Conservation (phyloP, 495 filamentous ascomycete species). For the Viridothelium virens region DNA sequence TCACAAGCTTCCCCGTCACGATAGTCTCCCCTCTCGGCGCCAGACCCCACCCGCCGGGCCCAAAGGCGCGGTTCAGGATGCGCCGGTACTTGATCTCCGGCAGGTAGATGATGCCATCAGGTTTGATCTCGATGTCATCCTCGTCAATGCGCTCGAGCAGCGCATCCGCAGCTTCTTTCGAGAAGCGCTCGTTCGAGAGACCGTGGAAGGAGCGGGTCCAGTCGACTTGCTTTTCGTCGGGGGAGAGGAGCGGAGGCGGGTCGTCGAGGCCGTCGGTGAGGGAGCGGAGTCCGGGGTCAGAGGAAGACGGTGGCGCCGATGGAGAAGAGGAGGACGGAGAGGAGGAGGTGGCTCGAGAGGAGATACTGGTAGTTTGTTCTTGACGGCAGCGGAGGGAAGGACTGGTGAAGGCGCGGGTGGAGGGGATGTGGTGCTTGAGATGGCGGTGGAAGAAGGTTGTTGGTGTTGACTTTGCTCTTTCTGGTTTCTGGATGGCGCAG, state of each 20-base stretch:
- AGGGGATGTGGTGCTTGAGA: not conserved
- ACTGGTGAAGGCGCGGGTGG: slow-evolving; percentile 5
- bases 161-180: slow-evolving; percentile 62
- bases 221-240: slow-evolving; percentile 55
- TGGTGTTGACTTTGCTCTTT: not conserved
- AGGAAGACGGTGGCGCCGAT: slow-evolving; percentile 10
- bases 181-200: slow-evolving; percentile 66
- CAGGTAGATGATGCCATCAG: slow-evolving; percentile 90
- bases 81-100: slow-evolving; percentile 98
- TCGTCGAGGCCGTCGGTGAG: slow-evolving; percentile 51
- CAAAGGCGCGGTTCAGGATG: slow-evolving; percentile 86
- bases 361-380: not conserved
- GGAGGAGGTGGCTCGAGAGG: not conserved
- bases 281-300: slow-evolving; percentile 25
- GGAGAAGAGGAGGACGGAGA: slow-evolving; percentile 1
- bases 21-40: slow-evolving; percentile 86
- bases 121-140: slow-evolving; percentile 89
- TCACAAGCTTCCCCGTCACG: slow-evolving; percentile 79
- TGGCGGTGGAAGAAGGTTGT: slow-evolving; percentile 4
- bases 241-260: slow-evolving; percentile 42
- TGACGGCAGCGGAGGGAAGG: not conserved
- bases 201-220: slow-evolving; percentile 94
- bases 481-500: not conserved
- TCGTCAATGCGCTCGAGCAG: slow-evolving; percentile 58
- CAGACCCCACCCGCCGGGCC: slow-evolving; percentile 90